phyloP scores from a whole-genome alignment of 495 filamentous ascomycete genomes.

The Aspergillus asperescens region DNA sequence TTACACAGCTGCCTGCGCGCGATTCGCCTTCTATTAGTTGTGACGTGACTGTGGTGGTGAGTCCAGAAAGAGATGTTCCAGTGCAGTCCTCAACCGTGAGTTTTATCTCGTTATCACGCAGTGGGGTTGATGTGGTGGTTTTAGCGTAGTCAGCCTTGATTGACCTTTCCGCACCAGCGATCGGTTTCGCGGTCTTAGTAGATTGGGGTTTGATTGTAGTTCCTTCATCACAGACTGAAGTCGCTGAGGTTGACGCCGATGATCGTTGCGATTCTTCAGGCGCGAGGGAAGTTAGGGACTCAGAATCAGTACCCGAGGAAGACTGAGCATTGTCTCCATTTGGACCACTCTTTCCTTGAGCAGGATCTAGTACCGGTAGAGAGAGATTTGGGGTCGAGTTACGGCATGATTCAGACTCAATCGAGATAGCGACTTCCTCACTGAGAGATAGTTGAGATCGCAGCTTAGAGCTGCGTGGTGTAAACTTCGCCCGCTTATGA shows the following conservation, averaged over 20 bases:
- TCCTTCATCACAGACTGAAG: slow-evolving; percentile 31
- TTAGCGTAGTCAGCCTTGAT: neutral
- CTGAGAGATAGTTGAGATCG: slow-evolving; percentile 36
- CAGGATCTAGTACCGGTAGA: neutral
- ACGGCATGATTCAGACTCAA: slow-evolving; percentile 16
- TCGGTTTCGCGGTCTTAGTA: too few species aligned
- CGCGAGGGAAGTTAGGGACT: slow-evolving; percentile 28
- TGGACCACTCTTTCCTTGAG: neutral
- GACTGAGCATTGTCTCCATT: slow-evolving; percentile 4
- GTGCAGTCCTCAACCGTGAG: slow-evolving; percentile 25
- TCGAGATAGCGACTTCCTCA: slow-evolving; percentile 19
- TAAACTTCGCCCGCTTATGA: slow-evolving; percentile 36
- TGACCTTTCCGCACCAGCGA: neutral
- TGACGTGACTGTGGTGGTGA: slow-evolving; percentile 14
- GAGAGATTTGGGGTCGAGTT: slow-evolving; percentile 12
- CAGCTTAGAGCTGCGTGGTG: slow-evolving; percentile 36
- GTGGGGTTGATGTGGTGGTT: neutral
- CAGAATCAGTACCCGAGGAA: slow-evolving; percentile 21
- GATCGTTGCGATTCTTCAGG: slow-evolving; percentile 36
- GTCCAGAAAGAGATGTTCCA: slow-evolving; percentile 6
- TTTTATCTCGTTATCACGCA: slow-evolving; percentile 8
- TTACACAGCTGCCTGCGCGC: slow-evolving; percentile 5
- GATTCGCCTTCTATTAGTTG: slow-evolving; percentile 11
- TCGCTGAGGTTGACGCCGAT: slow-evolving; percentile 35
- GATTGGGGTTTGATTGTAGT: slow-evolving; percentile 26